These are phyloP conservation scores for Sugiyamaella valdiviana DNA, from an alignment of 805 yeast genomes.

Conservation along the genomic window DNA sequence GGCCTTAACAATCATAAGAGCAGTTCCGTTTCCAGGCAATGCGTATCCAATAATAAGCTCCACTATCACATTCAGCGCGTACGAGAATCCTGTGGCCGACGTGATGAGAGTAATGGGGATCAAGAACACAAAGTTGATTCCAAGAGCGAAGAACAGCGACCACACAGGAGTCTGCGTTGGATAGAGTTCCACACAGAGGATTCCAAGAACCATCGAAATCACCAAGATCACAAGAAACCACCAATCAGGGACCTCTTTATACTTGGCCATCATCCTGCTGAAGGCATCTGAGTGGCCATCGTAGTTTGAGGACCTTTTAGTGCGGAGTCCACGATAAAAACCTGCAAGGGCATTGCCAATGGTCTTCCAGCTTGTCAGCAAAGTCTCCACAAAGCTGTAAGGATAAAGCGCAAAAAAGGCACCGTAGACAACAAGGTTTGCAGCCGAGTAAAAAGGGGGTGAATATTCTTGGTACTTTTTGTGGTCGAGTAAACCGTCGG, in stretches of 20 bases:
- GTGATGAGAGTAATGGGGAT: slow-evolving; percentile 57
- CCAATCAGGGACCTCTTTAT: slow-evolving; percentile 69
- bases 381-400: slow-evolving; percentile 41
- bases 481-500: slow-evolving; percentile 40
- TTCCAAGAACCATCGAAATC: slow-evolving; percentile 33
- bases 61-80: slow-evolving; percentile 55
- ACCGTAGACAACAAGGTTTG: slow-evolving; percentile 39
- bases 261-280: slow-evolving; percentile 26
- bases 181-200: slow-evolving; percentile 18
- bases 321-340: slow-evolving; percentile 10
- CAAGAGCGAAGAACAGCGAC: slow-evolving; percentile 53
- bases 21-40: slow-evolving; percentile 53
- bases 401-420: slow-evolving; percentile 54
- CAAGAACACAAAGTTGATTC: slow-evolving; percentile 49
- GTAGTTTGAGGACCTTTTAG: slow-evolving; percentile 6
- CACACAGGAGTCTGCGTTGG: slow-evolving; percentile 35
- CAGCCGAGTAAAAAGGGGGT: slow-evolving; percentile 65
- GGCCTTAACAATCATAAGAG: slow-evolving; percentile 53
- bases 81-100: slow-evolving; percentile 52
- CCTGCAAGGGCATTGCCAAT: slow-evolving; percentile 12
- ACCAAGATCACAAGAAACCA: slow-evolving; percentile 51
- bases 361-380: slow-evolving; percentile 15
- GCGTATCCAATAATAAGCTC: slow-evolving; percentile 62
- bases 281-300: slow-evolving; percentile 17
- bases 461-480: slow-evolving; percentile 51